These are phyloP conservation scores for Musa itinerans DNA, from an alignment of 176 grass and related monocot species.

Conservation along the genomic window DNA sequence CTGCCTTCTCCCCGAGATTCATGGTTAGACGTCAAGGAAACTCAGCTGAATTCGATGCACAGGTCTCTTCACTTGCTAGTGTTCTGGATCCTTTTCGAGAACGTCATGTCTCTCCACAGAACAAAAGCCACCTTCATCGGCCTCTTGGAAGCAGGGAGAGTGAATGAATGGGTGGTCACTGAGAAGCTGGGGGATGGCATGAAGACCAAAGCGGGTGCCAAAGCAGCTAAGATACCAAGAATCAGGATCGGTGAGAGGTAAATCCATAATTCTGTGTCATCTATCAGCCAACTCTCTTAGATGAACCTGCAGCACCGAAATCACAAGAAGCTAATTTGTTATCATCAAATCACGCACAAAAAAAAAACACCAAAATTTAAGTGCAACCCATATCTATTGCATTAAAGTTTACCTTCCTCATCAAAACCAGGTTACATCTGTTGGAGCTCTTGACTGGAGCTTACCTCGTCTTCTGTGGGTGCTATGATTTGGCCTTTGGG, in stretches of 20 bases:
- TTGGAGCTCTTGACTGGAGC: constrained; percentile 7
- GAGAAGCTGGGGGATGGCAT: constrained; percentile 5
- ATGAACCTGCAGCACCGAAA: too few species aligned
- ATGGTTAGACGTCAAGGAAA: too few species aligned
- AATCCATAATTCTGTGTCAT: too few species aligned
- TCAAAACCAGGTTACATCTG: neutral
- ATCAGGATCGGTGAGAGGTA: constrained; percentile 6
- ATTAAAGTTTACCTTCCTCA: neutral
- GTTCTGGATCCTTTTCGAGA: constrained; percentile 13
- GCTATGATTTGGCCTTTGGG: constrained; percentile 3
- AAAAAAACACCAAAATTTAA: too few species aligned
- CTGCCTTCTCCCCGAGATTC: too few species aligned
- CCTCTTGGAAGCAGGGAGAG: neutral
- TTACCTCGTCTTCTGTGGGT: constrained; percentile 12
- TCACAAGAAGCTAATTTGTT: too few species aligned
- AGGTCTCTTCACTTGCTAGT: constrained; percentile 12
- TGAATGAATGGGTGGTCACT: constrained; percentile 11
- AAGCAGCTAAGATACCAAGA: neutral
- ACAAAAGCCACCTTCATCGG: constrained; percentile 7
- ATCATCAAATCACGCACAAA: too few species aligned
- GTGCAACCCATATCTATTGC: too few species aligned
- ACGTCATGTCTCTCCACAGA: constrained; percentile 10
- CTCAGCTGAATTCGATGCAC: neutral
- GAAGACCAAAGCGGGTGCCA: constrained; percentile 1
- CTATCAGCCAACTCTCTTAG: too few species aligned